These are phyloP conservation scores for Rhizomucor miehei DNA, from an alignment of 371 early-diverging fungal species.

Conservation along the genomic window DNA sequence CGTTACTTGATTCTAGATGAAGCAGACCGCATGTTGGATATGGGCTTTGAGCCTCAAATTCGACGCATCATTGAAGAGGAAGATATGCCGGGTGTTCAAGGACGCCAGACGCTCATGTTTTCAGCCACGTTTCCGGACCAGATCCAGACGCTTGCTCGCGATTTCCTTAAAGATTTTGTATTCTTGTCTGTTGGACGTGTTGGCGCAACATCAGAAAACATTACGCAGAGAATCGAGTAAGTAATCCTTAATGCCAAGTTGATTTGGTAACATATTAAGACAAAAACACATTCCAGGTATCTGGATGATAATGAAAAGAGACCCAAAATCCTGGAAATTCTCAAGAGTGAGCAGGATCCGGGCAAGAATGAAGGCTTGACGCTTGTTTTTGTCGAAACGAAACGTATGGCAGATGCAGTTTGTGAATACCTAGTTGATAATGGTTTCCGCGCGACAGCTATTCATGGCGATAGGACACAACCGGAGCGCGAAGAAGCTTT, in stretches of 20 bases:
- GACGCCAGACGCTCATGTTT: constrained; percentile 96
- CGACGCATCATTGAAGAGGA: constrained; percentile 94
- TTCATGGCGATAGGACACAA: constrained; percentile 97
- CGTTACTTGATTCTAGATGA: constrained; percentile 97
- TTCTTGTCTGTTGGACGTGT: constrained; percentile 95
- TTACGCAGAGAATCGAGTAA: constrained; percentile 77
- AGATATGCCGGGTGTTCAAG: constrained; percentile 86
- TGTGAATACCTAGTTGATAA: constrained; percentile 68
- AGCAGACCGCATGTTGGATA: constrained; percentile 99
- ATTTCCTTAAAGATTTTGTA: constrained; percentile 92
- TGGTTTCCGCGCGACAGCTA: constrained; percentile 84
- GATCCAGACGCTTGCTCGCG: constrained; percentile 92
- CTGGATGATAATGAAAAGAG: constrained; percentile 82
- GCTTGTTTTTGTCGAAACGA: constrained; percentile 98
- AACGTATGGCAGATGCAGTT: constrained; percentile 95
- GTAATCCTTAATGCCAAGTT: constrained; percentile 38
- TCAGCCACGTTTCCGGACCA: constrained; percentile 97
- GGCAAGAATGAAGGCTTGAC: constrained; percentile 69
- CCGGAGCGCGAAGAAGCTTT: constrained; percentile 94
- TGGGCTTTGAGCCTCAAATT: constrained; percentile 99
- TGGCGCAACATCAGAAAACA: constrained; percentile 95
- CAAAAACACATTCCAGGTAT: constrained; percentile 3
- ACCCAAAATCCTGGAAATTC: constrained; percentile 74
- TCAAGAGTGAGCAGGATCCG: constrained; percentile 34
- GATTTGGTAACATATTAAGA: constrained; percentile 26